A percentile compares a stretch with the other conserved stretches of the same genome.
phyloP scores from a whole-genome alignment of 1,139 yeast species.

The Yamadazyma triangularis region DNA sequence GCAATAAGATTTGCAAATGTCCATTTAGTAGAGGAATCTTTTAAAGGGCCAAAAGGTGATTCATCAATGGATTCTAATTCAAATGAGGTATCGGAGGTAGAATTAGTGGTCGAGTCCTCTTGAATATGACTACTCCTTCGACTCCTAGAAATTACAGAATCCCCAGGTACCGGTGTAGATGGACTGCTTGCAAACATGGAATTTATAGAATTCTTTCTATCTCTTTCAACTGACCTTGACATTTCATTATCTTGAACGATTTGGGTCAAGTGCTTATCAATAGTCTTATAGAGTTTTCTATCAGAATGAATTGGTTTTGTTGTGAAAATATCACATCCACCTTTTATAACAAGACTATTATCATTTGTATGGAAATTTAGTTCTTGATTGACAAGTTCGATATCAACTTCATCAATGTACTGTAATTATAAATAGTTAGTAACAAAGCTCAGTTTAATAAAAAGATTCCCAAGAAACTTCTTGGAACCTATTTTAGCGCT shows the following conservation, averaged over 20 bases:
- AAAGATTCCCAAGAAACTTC: too few species aligned
- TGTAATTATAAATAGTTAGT: too few species aligned
- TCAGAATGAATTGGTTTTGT: slow-evolving; percentile 92
- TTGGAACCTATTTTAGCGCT: too few species aligned
- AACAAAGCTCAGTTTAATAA: too few species aligned
- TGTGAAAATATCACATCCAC: slow-evolving; percentile 93
- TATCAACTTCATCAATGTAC: slow-evolving; percentile 90
- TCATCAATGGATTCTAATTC: slow-evolving; percentile 33
- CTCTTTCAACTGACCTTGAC: slow-evolving; percentile 38
- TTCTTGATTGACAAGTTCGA: slow-evolving; percentile 83
- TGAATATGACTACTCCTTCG: slow-evolving; percentile 8
- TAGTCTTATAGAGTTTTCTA: slow-evolving; percentile 78
- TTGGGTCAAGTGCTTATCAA: slow-evolving; percentile 76
- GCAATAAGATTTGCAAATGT: slow-evolving; percentile 90
- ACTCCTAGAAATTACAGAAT: slow-evolving; percentile 6
- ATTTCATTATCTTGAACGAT: slow-evolving; percentile 53
- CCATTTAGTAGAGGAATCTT: slow-evolving; percentile 76
- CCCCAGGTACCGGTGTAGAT: slow-evolving; percentile 13
- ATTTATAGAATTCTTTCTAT: slow-evolving; percentile 34
- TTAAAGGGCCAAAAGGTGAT: slow-evolving; percentile 93
- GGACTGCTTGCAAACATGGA: slow-evolving; percentile 36
- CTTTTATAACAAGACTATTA: slow-evolving; percentile 65
- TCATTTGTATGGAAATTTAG: slow-evolving; percentile 86
- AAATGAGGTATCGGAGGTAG: slow-evolving; percentile 15
- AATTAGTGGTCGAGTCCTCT: slow-evolving; percentile 3